Evolutionary conservation across 2,329 filamentous ascomycete genomes (phyloP).

Genomic region (Pseudocercospora macadamiae): DNA sequence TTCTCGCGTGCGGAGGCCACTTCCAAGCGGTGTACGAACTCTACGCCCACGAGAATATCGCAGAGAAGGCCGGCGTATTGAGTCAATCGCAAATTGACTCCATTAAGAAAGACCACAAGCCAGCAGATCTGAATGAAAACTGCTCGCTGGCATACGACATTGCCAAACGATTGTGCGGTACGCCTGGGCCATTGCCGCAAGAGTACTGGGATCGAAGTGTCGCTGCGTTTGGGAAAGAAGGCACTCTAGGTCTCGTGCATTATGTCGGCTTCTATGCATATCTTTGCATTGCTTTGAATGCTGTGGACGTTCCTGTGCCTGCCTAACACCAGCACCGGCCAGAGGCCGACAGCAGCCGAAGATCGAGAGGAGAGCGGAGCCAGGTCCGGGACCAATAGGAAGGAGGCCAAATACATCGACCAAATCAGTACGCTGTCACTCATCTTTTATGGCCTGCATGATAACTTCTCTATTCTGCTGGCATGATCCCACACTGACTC

Average conservation of each 20-base stretch:
- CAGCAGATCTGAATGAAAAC: slow-evolving; percentile 24
- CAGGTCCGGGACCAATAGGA: not conserved
- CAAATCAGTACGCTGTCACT: too few species aligned
- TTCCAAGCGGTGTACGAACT: slow-evolving; percentile 31
- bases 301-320: slow-evolving; percentile 25
- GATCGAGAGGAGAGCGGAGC: not conserved
- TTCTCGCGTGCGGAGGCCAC: slow-evolving; percentile 27
- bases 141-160: slow-evolving; percentile 30
- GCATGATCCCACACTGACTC: too few species aligned
- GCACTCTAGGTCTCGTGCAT: slow-evolving; percentile 30
- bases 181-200: slow-evolving; percentile 25
- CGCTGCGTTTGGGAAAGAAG: slow-evolving; percentile 28
- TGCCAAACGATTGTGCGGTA: slow-evolving; percentile 23
- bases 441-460: too few species aligned
- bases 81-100: slow-evolving; percentile 18
- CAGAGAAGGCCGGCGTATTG: slow-evolving; percentile 20
- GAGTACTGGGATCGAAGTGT: slow-evolving; percentile 25
- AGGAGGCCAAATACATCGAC: too few species aligned
- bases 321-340: not conserved
- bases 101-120: slow-evolving; percentile 25
- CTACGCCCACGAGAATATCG: slow-evolving; percentile 30
- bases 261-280: slow-evolving; percentile 32
- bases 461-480: too few species aligned
- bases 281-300: slow-evolving; percentile 30
- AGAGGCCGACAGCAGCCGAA: too few species aligned